Evolutionary conservation across 345 rosid genomes (phyloP).

Genomic region (Syzygium aromaticum): DNA sequence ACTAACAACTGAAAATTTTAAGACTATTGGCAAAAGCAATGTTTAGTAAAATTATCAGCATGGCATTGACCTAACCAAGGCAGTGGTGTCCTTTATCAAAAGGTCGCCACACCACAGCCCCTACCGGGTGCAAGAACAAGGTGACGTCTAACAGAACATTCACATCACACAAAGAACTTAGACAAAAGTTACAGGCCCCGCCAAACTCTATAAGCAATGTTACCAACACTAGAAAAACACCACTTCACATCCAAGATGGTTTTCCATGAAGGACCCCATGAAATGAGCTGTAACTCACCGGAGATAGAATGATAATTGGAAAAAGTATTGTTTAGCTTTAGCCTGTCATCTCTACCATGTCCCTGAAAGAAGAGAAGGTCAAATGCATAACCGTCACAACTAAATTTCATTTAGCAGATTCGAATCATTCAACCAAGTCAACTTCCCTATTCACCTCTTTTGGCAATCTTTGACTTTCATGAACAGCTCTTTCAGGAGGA

Average conservation of each 20-base stretch:
- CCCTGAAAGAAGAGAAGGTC: slow-evolving; percentile 37
- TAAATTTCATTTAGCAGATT: neutral
- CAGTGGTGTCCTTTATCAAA: neutral
- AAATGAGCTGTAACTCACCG: slow-evolving; percentile 33
- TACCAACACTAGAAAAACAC: neutral
- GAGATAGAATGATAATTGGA: slow-evolving; percentile 54
- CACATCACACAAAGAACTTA: neutral
- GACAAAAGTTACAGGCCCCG: neutral
- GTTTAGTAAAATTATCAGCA: neutral
- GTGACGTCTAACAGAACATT: neutral
- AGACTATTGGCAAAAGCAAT: neutral
- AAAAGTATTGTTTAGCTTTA: slow-evolving; percentile 31
- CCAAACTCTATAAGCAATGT: neutral
- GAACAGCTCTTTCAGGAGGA: slow-evolving; percentile 62
- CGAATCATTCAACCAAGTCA: neutral
- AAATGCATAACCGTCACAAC: neutral
- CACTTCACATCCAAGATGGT: neutral
- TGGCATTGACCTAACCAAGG: neutral
- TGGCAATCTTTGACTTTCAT: slow-evolving; percentile 69
- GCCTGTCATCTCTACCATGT: slow-evolving; percentile 47
- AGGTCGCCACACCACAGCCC: neutral
- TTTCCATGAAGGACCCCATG: neutral
- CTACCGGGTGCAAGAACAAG: neutral
- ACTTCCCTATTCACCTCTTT: slow-evolving; percentile 51
- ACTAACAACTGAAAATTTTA: neutral